Conservation (phyloP, 768 basidiomycete species). For the Tulasnella sp. region DNA sequence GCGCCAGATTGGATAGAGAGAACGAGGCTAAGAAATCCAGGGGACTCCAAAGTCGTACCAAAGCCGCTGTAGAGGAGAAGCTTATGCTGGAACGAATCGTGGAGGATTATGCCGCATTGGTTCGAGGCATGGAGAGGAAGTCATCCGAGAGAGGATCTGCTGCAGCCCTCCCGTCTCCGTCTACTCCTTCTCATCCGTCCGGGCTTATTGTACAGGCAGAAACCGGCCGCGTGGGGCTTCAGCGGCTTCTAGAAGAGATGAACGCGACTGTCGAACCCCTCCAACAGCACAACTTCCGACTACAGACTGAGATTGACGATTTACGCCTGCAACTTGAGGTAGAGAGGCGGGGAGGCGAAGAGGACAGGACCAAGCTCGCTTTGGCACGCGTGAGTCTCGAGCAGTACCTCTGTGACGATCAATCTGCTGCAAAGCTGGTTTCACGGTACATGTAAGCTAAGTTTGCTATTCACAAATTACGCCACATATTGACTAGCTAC, state of each 20-base stretch:
- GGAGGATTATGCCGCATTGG: slow-evolving; percentile 65
- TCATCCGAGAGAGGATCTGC: slow-evolving; percentile 15
- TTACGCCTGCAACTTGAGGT: slow-evolving; percentile 37
- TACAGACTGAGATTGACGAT: slow-evolving; percentile 37
- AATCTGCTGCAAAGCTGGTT: slow-evolving; percentile 66
- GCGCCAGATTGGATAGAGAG: slow-evolving; percentile 45
- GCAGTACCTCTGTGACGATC: slow-evolving; percentile 10
- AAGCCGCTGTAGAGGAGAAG: slow-evolving; percentile 35
- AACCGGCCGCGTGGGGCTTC: slow-evolving; percentile 37
- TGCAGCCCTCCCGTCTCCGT: background rate
- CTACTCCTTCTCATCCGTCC: slow-evolving; percentile 2
- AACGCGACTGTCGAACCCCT: slow-evolving; percentile 38
- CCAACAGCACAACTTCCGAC: slow-evolving; percentile 33
- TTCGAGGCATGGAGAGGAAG: slow-evolving; percentile 49
- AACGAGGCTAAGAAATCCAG: slow-evolving; percentile 38
- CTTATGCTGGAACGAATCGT: slow-evolving; percentile 56
- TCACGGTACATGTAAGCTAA: slow-evolving; percentile 66
- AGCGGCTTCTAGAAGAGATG: slow-evolving; percentile 41
- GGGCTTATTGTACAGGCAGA: background rate
- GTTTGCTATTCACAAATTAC: background rate
- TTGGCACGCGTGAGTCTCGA: slow-evolving; percentile 43
- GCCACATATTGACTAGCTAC: background rate
- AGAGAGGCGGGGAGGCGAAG: slow-evolving; percentile 35
- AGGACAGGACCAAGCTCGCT: slow-evolving; percentile 39
- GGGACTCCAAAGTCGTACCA: background rate